Evolutionary conservation across 192 early-diverging fungal genomes (phyloP).

Genomic region (Coemansia sp.): DNA sequence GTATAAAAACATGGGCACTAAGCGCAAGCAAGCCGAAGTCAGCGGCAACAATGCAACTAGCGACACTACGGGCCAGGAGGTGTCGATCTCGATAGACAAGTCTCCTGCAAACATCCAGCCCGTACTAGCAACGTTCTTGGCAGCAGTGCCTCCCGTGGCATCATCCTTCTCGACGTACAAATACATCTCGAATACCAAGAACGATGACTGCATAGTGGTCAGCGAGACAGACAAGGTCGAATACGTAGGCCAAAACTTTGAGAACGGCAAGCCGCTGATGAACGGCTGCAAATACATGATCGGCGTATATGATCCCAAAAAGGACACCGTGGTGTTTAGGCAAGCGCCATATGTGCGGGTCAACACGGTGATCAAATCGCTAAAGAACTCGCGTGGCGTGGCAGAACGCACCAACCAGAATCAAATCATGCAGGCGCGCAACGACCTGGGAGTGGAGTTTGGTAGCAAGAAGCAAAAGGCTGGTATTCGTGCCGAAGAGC

Average conservation of each 20-base stretch:
- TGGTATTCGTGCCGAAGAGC: conserved; percentile 76
- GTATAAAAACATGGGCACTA: conserved; percentile 26
- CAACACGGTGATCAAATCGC: conserved; percentile 68
- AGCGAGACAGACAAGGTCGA: conserved; percentile 75
- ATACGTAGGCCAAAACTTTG: conserved; percentile 74
- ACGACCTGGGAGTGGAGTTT: conserved; percentile 86
- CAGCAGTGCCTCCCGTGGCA: conserved; percentile 38
- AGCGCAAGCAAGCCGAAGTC: conserved; percentile 38
- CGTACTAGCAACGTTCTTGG: conserved; percentile 47
- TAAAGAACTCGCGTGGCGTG: conserved; percentile 59
- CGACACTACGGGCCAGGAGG: conserved; percentile 12
- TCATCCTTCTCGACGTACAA: conserved; percentile 48
- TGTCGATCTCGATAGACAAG: conserved; percentile 41
- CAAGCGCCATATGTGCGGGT: conserved; percentile 68
- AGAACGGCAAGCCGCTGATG: conserved; percentile 43
- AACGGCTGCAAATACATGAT: conserved; percentile 66
- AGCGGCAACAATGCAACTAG: background rate
- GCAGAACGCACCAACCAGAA: conserved; percentile 34
- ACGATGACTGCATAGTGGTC: conserved; percentile 53
- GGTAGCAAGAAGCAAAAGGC: conserved; percentile 90
- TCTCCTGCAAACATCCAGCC: conserved; percentile 46
- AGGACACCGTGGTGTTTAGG: conserved; percentile 68
- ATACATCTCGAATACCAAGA: conserved; percentile 13
- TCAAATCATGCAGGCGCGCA: conserved; percentile 67
- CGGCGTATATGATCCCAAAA: conserved; percentile 74